phyloP scores from a whole-genome alignment of 2,329 filamentous ascomycete species.

The Pseudohalonectria lignicola region DNA sequence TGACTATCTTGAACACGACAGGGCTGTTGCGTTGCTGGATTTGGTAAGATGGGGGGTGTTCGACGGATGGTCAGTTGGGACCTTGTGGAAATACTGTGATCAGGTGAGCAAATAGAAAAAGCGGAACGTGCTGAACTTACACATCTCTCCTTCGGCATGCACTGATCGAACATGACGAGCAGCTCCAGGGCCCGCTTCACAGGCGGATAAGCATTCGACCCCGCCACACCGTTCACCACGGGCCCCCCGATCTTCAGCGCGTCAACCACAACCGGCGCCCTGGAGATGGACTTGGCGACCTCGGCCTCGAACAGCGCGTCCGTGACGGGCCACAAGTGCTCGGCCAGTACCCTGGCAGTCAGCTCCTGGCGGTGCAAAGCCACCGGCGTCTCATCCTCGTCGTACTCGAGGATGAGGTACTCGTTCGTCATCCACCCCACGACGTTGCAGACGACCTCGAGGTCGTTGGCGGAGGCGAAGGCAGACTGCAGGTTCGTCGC shows the following conservation, averaged over 20 bases:
- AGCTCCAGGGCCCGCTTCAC: slow-evolving; percentile 48
- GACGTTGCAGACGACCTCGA: slow-evolving; percentile 41
- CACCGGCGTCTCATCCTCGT: slow-evolving; percentile 32
- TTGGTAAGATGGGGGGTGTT: too few relatives aligned
- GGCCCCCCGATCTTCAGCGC: slow-evolving; percentile 39
- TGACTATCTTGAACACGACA: slow-evolving; percentile 62
- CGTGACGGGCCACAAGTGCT: slow-evolving; percentile 46
- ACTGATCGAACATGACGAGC: slow-evolving; percentile 50
- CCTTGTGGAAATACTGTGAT: slow-evolving; percentile 8
- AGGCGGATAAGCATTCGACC: slow-evolving; percentile 46
- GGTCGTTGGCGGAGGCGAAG: slow-evolving; percentile 27
- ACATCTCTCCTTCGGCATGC: slow-evolving; percentile 52
- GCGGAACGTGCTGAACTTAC: too few relatives aligned
- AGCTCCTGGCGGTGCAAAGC: slow-evolving; percentile 43
- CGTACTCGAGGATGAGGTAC: slow-evolving; percentile 42
- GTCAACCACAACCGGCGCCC: slow-evolving; percentile 32
- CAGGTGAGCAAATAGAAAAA: background rate
- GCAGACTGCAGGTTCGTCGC: slow-evolving; percentile 1
- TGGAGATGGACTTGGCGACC: slow-evolving; percentile 41
- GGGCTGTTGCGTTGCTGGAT: slow-evolving; percentile 42
- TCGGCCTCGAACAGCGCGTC: slow-evolving; percentile 44
- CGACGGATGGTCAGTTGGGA: too few relatives aligned
- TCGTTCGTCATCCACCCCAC: slow-evolving; percentile 48
- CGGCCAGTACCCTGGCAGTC: slow-evolving; percentile 41
- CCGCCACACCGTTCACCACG: slow-evolving; percentile 30